Conservation (phyloP, 1,139 yeast genomes). For the Debaryomyces nepalensis region DNA sequence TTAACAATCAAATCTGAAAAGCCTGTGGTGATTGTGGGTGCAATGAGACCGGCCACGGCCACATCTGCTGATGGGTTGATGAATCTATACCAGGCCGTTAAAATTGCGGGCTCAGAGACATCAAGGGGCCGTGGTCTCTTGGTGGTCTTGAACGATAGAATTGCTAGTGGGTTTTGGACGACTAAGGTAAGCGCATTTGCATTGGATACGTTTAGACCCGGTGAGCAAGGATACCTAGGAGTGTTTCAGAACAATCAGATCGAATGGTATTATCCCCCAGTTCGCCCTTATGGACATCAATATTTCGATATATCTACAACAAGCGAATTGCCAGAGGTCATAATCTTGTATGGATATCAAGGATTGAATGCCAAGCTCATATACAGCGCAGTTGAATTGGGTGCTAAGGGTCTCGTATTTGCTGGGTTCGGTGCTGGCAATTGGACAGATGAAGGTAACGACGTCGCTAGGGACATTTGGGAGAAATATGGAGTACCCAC, state of each 20-base stretch:
- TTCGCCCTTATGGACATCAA: conserved; percentile 57
- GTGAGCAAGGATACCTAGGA: conserved; percentile 72
- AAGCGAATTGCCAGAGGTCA: conserved; percentile 43
- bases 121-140: conserved; percentile 63
- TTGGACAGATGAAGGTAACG: conserved; percentile 56
- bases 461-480: conserved; percentile 38
- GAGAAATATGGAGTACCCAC: conserved; percentile 50
- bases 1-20: conserved; percentile 57
- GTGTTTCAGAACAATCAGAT: conserved; percentile 68
- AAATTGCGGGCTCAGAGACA: conserved; percentile 56
- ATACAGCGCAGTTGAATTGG: conserved; percentile 46
- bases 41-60: conserved; percentile 74
- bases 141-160: conserved; percentile 67
- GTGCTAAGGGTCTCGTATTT: conserved; percentile 57
- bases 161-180: conserved; percentile 69
- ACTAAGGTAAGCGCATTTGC: conserved; percentile 73
- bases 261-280: conserved; percentile 66
- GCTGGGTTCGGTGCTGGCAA: conserved; percentile 80
- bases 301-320: conserved; percentile 36
- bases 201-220: conserved; percentile 67
- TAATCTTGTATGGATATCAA: conserved; percentile 62
- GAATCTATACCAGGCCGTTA: conserved; percentile 71
- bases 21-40: conserved; percentile 70
- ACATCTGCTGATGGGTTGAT: conserved; percentile 74
- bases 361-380: conserved; percentile 56